Base-by-base conservation (phyloP, 345 rosid genomes). In the Euclidium syriacum region DNA sequence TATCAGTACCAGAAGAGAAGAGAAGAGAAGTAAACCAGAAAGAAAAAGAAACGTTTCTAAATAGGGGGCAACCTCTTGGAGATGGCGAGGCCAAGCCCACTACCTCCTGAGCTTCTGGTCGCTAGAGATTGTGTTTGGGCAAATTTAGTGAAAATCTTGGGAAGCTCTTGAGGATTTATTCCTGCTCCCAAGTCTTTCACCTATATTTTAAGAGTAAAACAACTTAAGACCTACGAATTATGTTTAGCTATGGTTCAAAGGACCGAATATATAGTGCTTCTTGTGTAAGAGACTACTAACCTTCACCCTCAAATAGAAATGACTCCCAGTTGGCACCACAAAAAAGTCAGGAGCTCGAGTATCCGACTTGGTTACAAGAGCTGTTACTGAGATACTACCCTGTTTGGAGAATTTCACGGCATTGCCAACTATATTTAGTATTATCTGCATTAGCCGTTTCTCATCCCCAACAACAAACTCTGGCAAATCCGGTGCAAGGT, bases 21-120 rank as follows among this genome's bases (percentile, higher is more conserved):
- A 35, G 49, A 34, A 14, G 47, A 38, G n/a, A 46, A 14, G 10
- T 23, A 43, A 41, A 27, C 12, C 2, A 10, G 38, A 32, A 40
- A 16, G 12, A 27, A 34, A 22, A 7, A 3, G 33, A 43, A 16
- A 26, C 4, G 33, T 5, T 9, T 15, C 16, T 40, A 30, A 41
- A 27, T 3, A 40, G 10, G 32, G 49, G 64, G 34, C 75, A 64
- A 90, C 99, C 99, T 88, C 75, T 88, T 90, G 81, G 92, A 95
- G 75, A 95, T 95, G 51, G 98, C 99, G 54, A 88, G 96, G 41
- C 99, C 99, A 59, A 95, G 95, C 60, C 98, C 98, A 72, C 86
- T 88, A 72, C 99, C 97, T 67, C 79, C 77, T 3, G 94, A 77
- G 73, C 79, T 88, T 80, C 78, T 78, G 41, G 85, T 65, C 6